A percentile compares a stretch with the other conserved stretches of the same genome.
Conservation (phyloP, 805 yeast species). For the Lipomyces mesembrius region DNA sequence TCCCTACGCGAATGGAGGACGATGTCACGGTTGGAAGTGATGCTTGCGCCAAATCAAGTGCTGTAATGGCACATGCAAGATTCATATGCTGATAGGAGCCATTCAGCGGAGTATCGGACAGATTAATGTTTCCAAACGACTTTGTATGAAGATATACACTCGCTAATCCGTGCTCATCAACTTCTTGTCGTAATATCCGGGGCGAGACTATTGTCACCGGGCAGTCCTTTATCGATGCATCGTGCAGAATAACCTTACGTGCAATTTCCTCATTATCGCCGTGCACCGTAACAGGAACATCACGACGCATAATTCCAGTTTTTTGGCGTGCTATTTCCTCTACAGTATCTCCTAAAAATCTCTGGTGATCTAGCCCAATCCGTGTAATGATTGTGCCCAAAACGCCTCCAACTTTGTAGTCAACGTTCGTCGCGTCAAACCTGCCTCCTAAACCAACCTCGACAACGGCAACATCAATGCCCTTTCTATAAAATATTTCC, state of each 20-base stretch:
- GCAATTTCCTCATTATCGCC: slow-evolving; percentile 63
- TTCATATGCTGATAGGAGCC: slow-evolving; percentile 79
- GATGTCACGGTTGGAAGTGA: slow-evolving; percentile 44
- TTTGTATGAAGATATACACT: slow-evolving; percentile 11
- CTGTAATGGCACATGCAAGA: slow-evolving; percentile 66
- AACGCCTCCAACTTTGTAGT: slow-evolving; percentile 45
- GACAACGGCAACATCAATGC: slow-evolving; percentile 76
- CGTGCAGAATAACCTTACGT: slow-evolving; percentile 51
- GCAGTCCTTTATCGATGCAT: slow-evolving; percentile 43
- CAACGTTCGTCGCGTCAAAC: slow-evolving; percentile 84
- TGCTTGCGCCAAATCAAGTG: slow-evolving; percentile 49
- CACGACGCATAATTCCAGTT: slow-evolving; percentile 78
- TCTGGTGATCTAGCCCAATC: slow-evolving; percentile 85
- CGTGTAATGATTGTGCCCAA: slow-evolving; percentile 61
- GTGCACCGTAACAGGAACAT: slow-evolving; percentile 71
- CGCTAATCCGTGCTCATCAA: slow-evolving; percentile 4
- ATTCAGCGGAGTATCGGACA: slow-evolving; percentile 57
- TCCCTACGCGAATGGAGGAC: slow-evolving; percentile 55
- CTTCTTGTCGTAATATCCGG: neutral
- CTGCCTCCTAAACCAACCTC: slow-evolving; percentile 96
- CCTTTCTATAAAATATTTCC: slow-evolving; percentile 63
- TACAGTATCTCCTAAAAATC: slow-evolving; percentile 69
- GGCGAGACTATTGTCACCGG: slow-evolving; percentile 12
- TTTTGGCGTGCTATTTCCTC: slow-evolving; percentile 73
- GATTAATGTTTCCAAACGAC: slow-evolving; percentile 44